A percentile compares a stretch with the other conserved stretches of the same genome.
Conservation (phyloP, 306 rosid species). For the Glycyrrhiza uralensis region DNA sequence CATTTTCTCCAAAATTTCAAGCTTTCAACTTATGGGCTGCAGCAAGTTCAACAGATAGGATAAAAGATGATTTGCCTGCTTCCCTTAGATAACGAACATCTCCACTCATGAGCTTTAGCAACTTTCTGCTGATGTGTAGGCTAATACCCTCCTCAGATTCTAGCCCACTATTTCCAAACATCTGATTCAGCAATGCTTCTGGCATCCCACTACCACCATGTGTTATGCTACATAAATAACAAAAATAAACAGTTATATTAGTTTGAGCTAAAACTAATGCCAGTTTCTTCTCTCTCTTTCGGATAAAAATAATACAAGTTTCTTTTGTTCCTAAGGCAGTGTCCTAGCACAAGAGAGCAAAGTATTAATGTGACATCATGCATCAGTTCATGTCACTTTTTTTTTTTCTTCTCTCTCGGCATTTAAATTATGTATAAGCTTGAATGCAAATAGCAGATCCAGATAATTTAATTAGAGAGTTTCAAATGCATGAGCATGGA, state of each 20-base stretch:
- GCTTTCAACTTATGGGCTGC: slow-evolving; percentile 39
- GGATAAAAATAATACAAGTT: not conserved
- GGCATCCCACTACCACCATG: slow-evolving; percentile 74
- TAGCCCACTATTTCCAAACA: slow-evolving; percentile 63
- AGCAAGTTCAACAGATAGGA: slow-evolving; percentile 78
- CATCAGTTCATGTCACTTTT: not conserved
- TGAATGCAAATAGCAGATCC: not conserved
- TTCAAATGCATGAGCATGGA: not conserved
- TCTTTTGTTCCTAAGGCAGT: not conserved
- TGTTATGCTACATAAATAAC: slow-evolving; percentile 52
- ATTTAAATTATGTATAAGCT: not conserved
- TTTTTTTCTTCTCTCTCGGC: not conserved
- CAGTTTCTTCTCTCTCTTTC: not conserved
- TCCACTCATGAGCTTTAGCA: slow-evolving; percentile 87
- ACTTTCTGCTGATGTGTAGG: slow-evolving; percentile 75
- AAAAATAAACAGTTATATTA: not conserved
- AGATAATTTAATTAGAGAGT: not conserved
- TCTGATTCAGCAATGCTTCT: slow-evolving; percentile 69
- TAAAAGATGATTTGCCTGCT: slow-evolving; percentile 73
- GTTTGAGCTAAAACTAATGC: not conserved
- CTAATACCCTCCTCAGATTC: slow-evolving; percentile 76
- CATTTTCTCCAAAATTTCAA: slow-evolving; percentile 19
- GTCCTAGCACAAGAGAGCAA: not conserved
- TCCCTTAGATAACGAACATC: slow-evolving; percentile 76
- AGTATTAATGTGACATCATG: not conserved